Base-by-base conservation (phyloP, 495 filamentous ascomycete species). In the Opeltia flavorubescens region DNA sequence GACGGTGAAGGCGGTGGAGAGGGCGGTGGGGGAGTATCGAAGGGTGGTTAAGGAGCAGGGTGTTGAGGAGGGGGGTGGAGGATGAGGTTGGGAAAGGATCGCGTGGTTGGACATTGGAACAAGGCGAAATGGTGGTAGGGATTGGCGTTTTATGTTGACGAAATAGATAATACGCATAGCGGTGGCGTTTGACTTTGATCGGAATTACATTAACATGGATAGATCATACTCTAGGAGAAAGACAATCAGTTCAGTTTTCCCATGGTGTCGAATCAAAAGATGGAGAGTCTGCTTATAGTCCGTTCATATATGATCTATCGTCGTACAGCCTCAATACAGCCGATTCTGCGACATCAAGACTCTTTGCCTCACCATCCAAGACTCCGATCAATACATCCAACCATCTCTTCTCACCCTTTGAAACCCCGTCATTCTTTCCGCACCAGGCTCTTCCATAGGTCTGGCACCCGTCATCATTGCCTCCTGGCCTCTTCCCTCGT, bases 1-100 rank as follows among this genome's bases (percentile, higher is more conserved):
- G 7, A 84, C 83, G 13, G 60, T 84, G 12, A 65, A 66, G 47
- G 78, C 84, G 1, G 59, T 95, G 45, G 69, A 77, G 31, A 64
- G 69, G 36, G 88, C 87, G 33, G 62, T 66, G 51, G 64, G 59
- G 24, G 66, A 78, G 56, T 95, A 87, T 60, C 64, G 74, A 44
- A 66, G 65, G 55, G 81, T 78, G 6, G 64, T 83, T 50, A 72
- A 69, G 25, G 75, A 71, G 50, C 76, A 83, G 51, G 69, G 57
- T 18, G 64, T 64, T 50, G 69, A 74, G 46, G 51, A 38, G 28
- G 49, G 47, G 38, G 36, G 42, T 23, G 27, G 24, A 21, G 44
- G 18, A 23, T 15, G 42, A 23, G 29, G 5, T 9, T 46, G 26
- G 39, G 24, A 42, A 26, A 33, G 30, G n/a, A n/a, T n/a, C n/a